Evolutionary conservation across 2,329 filamentous ascomycete genomes (phyloP), one percentile per base, ranked within the genome.

Genomic region (Pestalotiopsis fici): DNA sequence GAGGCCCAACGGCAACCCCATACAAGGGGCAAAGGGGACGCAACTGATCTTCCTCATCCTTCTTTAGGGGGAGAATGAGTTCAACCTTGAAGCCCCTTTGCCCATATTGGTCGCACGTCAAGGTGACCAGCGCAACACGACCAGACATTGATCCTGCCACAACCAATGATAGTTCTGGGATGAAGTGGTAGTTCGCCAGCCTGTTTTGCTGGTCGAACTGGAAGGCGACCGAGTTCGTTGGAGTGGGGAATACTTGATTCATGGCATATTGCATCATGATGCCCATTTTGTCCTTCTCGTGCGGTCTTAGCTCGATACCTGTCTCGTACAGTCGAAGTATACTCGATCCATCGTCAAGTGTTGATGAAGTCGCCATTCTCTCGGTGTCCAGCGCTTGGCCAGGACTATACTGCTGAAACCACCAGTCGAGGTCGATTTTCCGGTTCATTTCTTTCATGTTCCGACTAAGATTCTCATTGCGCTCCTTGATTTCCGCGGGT

Each of bases 161-260:
- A 9, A 94, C 86, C 15, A 94, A 81, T n/a, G 85, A 90, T 1
- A 96, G 81, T 71, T 93, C 89, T 0, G 91, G 90, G 1, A 95
- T 88, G 63, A 90, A 84, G 0, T 85, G 80, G 47, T 88, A 78
- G 83, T 92, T 88, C 78, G 86, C 90, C 25, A 93, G 78, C 2
- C 89, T 85, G 70, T 89, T 83, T 55, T 69, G 65, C n/a, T 35
- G 31, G 31, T 70, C 68, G 66, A 70, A 74, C 68, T 11, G 56
- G 31, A 56, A 13, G 69, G 69, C 57, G 69, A 74, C 65, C 73
- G 82, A 65, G 75, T 82, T 78, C 70, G 74, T 72, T 4, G 74
- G 69, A 4, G 65, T 39, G 31, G 72, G 71, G 9, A 72, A 69
- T 2, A 61, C 56, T 15, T 76, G 72, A 11, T 69, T 68, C 27